These are phyloP conservation scores for Naumovozyma dairenensis DNA, from an alignment of 805 yeast genomes.

Conservation along the genomic window DNA sequence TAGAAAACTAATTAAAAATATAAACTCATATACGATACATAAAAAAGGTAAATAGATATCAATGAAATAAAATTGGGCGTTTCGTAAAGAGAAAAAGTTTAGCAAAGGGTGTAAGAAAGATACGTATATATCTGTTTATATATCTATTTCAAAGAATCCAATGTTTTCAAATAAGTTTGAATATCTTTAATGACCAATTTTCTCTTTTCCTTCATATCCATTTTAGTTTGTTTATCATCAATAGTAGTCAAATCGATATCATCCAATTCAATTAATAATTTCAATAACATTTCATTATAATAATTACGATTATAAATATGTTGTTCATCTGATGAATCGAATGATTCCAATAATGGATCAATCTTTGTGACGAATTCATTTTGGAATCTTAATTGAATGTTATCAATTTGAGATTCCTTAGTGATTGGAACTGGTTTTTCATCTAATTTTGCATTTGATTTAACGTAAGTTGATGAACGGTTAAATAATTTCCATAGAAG, in stretches of 20 bases:
- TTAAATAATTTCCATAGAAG: slow-evolving; percentile 10
- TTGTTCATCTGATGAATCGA: slow-evolving; percentile 18
- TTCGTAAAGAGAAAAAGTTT: too few relatives aligned
- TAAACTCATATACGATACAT: too few relatives aligned
- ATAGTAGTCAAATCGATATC: slow-evolving; percentile 38
- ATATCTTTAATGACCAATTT: slow-evolving; percentile 50
- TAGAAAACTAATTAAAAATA: too few relatives aligned
- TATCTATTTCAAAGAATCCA: slow-evolving; percentile 34
- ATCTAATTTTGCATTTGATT: slow-evolving; percentile 4
- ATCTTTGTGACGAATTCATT: slow-evolving; percentile 22
- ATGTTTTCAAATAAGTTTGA: slow-evolving; percentile 47
- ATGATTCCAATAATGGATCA: slow-evolving; percentile 12
- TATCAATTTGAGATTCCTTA: slow-evolving; percentile 20
- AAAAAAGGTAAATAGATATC: too few relatives aligned
- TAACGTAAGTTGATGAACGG: too few relatives aligned
- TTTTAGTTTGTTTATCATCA: slow-evolving; percentile 36
- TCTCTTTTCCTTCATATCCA: slow-evolving; percentile 44
- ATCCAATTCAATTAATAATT: slow-evolving; percentile 57
- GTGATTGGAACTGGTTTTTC: slow-evolving; percentile 16
- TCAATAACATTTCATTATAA: slow-evolving; percentile 58
- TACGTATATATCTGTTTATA: not conserved
- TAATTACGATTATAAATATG: slow-evolving; percentile 41
- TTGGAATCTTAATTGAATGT: slow-evolving; percentile 17
- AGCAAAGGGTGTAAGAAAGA: too few relatives aligned
- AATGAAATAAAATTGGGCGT: too few relatives aligned